Percentiles rank a stretch among this genome's conserved stretches.
phyloP scores from a whole-genome alignment of 805 yeast species.

The Saturnispora serradocipensis region DNA sequence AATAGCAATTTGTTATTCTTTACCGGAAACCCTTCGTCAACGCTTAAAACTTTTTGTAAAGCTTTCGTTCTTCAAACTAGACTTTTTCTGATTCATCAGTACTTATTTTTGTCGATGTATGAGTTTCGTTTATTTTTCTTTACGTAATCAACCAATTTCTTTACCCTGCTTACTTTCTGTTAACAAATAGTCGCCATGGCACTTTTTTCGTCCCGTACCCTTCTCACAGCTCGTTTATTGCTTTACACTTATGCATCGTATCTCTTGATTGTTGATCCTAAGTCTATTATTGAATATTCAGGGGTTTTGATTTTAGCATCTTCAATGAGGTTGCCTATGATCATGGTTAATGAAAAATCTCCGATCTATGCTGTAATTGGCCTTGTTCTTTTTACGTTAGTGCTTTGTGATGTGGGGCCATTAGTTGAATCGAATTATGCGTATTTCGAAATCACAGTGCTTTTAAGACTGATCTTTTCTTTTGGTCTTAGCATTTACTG shows the following conservation, averaged over 20 bases:
- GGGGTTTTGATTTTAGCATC: slow-evolving; percentile 23
- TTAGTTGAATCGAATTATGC: slow-evolving; percentile 33
- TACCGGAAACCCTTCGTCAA: neutral
- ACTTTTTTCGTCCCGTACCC: slow-evolving; percentile 19
- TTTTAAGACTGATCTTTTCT: slow-evolving; percentile 42
- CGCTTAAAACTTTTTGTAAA: neutral
- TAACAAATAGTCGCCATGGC: slow-evolving; percentile 18
- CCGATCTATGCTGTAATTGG: slow-evolving; percentile 40
- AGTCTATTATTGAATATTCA: slow-evolving; percentile 22
- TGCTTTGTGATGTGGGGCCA: slow-evolving; percentile 52
- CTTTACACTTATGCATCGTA: slow-evolving; percentile 19
- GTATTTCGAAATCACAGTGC: slow-evolving; percentile 54
- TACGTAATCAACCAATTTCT: neutral
- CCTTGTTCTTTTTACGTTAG: slow-evolving; percentile 34
- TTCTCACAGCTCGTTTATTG: slow-evolving; percentile 17
- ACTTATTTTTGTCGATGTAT: neutral
- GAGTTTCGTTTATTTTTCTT: neutral
- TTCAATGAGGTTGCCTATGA: slow-evolving; percentile 27
- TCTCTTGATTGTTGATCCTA: slow-evolving; percentile 19
- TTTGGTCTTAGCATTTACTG: slow-evolving; percentile 43
- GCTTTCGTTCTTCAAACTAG: neutral
- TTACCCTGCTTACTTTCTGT: neutral
- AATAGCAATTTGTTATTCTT: neutral
- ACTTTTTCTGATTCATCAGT: too few species aligned
- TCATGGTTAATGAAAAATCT: slow-evolving; percentile 25